A percentile compares a stretch with the other conserved stretches of the same genome.
phyloP scores from a whole-genome alignment of 208 protist genomes.

The Trypanosoma congolense region DNA sequence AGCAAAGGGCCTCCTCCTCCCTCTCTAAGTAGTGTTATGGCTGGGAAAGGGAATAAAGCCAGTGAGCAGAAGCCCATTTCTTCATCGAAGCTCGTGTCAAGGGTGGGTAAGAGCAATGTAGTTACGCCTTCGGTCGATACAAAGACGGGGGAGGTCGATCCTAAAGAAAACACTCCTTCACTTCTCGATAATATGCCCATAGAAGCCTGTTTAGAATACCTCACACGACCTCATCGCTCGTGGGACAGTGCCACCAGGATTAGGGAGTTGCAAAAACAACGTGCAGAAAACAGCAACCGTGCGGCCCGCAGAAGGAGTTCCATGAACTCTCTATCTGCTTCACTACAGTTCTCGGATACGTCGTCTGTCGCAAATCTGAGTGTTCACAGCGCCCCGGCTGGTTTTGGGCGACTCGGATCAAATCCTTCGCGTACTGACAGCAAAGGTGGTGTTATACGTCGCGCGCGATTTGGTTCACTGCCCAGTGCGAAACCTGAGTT shows the following conservation, averaged over 20 bases:
- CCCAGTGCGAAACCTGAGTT: slow-evolving; percentile 1
- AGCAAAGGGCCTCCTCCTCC: not conserved
- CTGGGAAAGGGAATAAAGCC: not conserved
- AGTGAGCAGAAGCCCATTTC: not conserved
- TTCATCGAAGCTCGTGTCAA: not conserved
- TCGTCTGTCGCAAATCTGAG: slow-evolving; percentile 19
- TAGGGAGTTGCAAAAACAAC: slow-evolving; percentile 29
- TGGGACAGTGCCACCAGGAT: slow-evolving; percentile 65
- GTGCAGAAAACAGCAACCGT: slow-evolving; percentile 37
- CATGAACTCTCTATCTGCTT: slow-evolving; percentile 29
- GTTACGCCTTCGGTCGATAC: not conserved
- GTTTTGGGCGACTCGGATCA: slow-evolving; percentile 18
- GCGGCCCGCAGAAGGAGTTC: slow-evolving; percentile 33
- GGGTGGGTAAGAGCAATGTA: not conserved
- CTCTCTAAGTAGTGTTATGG: not conserved
- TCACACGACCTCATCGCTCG: slow-evolving; percentile 81
- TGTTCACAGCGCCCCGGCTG: slow-evolving; percentile 35
- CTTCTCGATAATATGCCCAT: slow-evolving; percentile 65
- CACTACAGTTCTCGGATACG: slow-evolving; percentile 35
- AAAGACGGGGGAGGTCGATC: slow-evolving; percentile 1
- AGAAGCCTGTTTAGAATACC: slow-evolving; percentile 80
- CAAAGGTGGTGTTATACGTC: slow-evolving; percentile 6
- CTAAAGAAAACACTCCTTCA: slow-evolving; percentile 19
- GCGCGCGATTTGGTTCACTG: slow-evolving; percentile 10
- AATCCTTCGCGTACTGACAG: slow-evolving; percentile 28